Evolutionary conservation across 176 grass and related monocot genomes (phyloP), one percentile per base, ranked within the genome.

Genomic region (Elaeis guineensis): DNA sequence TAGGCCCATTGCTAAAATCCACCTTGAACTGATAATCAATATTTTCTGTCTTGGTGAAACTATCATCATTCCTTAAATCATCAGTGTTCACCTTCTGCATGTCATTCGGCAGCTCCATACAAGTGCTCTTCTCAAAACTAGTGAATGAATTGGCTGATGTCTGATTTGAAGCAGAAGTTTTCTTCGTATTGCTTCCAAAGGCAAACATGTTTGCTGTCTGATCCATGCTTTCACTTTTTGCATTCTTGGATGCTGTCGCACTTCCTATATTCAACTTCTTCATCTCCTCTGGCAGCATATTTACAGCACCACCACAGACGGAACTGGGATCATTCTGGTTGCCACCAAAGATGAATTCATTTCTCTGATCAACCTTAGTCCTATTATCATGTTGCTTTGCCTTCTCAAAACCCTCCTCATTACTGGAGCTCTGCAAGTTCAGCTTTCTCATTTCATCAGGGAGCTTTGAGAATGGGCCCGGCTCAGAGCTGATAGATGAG

Each of bases 391-490:
- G 14, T 21, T 58, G 35, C 54, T 78, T 66, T 54, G 16, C 16
- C 16, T 54, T 66, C 16, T 65, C 53, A 48, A 2, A 61, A 39
- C 64, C 21, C 58, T 56, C 16, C 3, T 39, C 9, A 20, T 75
- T 69, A 39, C 66, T 51, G 1, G 54, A 29, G 52, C 35, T 73
- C 7, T 48, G 56, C 65, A 95, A 73, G 49, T 84, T 86, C 52
- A 90, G 59, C 28, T 83, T 95, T 14, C 59, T 64, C 73, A 84
- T 83, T 51, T 76, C 63, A 53, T 85, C 72, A 4, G 71, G 71
- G 23, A 87, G 75, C 26, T 50, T 68, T 8, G 62, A 69, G 5
- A 82, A 49, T 25, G 72, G 50, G n/a, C 65, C 67, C 55, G 61
- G 60, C 0, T 87, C 65, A 30, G 75, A 90, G 21, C 19, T 65